Evolutionary conservation across 306 rosid genomes (phyloP), one percentile per base, ranked within the genome.

Genomic region (Cucumis hystrix): DNA sequence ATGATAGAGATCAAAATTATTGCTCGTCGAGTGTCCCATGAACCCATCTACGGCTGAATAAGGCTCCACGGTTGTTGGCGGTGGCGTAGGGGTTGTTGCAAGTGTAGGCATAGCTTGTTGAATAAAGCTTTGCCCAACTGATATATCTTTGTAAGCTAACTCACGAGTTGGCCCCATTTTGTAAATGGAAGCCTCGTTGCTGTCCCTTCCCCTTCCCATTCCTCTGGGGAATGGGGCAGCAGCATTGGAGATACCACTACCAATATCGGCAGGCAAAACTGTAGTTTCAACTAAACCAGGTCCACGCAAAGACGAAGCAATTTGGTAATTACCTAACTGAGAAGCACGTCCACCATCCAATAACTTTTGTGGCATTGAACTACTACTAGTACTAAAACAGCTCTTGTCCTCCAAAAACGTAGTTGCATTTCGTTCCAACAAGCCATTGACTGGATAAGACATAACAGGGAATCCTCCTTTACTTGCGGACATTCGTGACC

Each of bases 351-450:
- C 59, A 25, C 58, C 76, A 13, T 47, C 58, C 13, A 70, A 45
- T 25, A 70, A 25, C 30, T 69, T 69, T 43, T 47, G 57, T 23
- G 41, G 81, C 78, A 86, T 41, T n/a, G 82, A 76, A 74, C 77
- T 77, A 59, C 82, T 80, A 81, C 86, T 81, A 66, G 5, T 35
- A 17, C 23, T 64, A 16, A 64, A 64, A 64, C 78, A 75, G 84
- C 78, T 79, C 67, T 74, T 69, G 35, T 69, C 75, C 55, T 69
- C 75, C n/a, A 69, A 21, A 17, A 37, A 69, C 57, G 81, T 47
- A 18, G 80, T 78, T 65, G 81, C 54, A 55, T 82, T 84, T 71
- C 86, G 90, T 76, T 85, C 86, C 20, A 78, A 84, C 82, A 86
- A 78, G 10, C 73, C 73, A 69, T 84, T 16, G 7, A 80, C 76